Evolutionary conservation across 305 asterid species (phyloP).

Genomic region (Andrographis paniculata): DNA sequence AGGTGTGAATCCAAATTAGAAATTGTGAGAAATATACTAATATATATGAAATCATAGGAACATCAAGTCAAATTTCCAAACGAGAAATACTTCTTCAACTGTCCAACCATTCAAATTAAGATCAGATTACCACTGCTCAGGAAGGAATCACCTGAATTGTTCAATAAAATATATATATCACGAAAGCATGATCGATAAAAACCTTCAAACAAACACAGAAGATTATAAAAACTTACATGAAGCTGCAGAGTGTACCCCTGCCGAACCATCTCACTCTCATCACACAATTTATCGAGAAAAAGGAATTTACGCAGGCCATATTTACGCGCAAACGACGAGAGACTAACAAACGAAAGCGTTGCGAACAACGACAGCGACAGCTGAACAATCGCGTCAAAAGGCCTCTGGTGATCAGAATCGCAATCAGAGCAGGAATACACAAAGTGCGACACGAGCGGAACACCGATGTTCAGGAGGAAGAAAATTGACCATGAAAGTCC

Average conservation of each 20-base stretch:
- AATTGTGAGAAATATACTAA: background rate
- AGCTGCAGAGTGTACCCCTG: conserved; percentile 58
- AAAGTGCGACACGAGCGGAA: conserved; percentile 65
- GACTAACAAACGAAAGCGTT: conserved; percentile 50
- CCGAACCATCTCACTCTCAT: conserved; percentile 60
- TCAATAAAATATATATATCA: background rate
- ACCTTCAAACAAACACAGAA: background rate
- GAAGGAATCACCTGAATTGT: background rate
- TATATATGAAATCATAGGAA: no score
- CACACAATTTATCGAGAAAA: conserved; percentile 63
- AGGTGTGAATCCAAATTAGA: background rate
- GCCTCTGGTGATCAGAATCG: conserved; percentile 51
- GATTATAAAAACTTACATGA: conserved; percentile 35
- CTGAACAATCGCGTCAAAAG: conserved; percentile 55
- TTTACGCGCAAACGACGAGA: conserved; percentile 48
- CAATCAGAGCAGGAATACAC: conserved; percentile 53
- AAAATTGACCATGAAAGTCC: conserved; percentile 80
- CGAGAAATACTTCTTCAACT: background rate
- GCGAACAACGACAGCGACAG: conserved; percentile 58
- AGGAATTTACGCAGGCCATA: conserved; percentile 69
- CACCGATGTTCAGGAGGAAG: conserved; percentile 49
- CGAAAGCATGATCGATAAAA: background rate
- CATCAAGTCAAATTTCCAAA: background rate
- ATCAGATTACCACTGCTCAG: background rate
- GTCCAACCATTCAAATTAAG: background rate